Evolutionary conservation across 805 yeast genomes (phyloP).

Genomic region (Saturnispora dispora): DNA sequence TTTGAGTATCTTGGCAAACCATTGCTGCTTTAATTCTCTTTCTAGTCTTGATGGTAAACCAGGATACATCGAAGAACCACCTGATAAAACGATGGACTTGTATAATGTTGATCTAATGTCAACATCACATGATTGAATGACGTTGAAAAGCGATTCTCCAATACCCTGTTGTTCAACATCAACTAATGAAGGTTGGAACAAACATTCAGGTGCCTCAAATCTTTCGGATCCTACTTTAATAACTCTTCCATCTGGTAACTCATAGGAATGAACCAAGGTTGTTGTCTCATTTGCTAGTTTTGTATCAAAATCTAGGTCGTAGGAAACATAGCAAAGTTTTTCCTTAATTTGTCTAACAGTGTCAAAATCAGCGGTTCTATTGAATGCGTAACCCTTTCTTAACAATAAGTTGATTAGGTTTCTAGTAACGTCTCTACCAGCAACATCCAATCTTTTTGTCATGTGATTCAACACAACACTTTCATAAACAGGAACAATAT

Average conservation of each 20-base stretch:
- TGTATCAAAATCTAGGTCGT: constrained; percentile 84
- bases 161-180: constrained; percentile 97
- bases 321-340: constrained; percentile 89
- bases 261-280: constrained; percentile 80
- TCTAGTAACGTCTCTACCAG: constrained; percentile 98
- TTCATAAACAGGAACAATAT: constrained; percentile 96
- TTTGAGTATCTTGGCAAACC: constrained; percentile 82
- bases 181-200: constrained; percentile 91
- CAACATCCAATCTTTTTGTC: constrained; percentile 88
- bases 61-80: constrained; percentile 98
- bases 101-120: constrained; percentile 84
- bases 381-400: constrained; percentile 95
- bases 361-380: constrained; percentile 97
- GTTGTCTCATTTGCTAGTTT: constrained; percentile 92
- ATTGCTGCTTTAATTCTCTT: constrained; percentile 90
- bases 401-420: constrained; percentile 82
- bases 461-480: constrained; percentile 92
- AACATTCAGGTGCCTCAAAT: constrained; percentile 93
- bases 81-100: constrained; percentile 89
- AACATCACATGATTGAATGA: constrained; percentile 90
- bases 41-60: constrained; percentile 94
- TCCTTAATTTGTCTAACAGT: constrained; percentile 97
- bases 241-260: constrained; percentile 93
- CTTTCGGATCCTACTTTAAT: constrained; percentile 93
- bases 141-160: constrained; percentile 85